phyloP scores from a whole-genome alignment of 306 rosid species.

The Sechiopsis laciniata region DNA sequence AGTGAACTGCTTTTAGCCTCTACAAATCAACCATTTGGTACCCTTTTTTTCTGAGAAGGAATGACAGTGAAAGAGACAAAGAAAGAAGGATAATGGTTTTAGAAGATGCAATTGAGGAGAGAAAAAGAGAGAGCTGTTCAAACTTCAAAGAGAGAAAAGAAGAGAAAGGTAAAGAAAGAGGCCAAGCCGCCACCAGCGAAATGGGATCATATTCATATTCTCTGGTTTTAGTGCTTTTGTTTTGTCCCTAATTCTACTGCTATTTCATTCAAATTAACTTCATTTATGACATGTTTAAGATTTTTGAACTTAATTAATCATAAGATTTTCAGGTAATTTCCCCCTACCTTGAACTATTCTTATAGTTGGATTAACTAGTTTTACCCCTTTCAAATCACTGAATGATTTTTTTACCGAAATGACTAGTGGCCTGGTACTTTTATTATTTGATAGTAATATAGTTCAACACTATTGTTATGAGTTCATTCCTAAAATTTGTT shows the following conservation, averaged over 20 bases:
- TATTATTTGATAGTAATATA: too few relatives aligned
- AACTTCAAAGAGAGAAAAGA: slow-evolving; percentile 12
- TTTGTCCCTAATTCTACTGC: neutral
- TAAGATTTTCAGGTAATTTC: too few relatives aligned
- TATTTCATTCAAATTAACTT: neutral
- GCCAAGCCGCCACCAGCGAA: neutral
- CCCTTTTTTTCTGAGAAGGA: slow-evolving; percentile 33
- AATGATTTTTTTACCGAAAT: too few relatives aligned
- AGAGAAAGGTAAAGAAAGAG: neutral
- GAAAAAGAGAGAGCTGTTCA: neutral
- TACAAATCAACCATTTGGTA: slow-evolving; percentile 26
- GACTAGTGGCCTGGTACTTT: too few relatives aligned
- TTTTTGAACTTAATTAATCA: too few relatives aligned
- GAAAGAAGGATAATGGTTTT: slow-evolving; percentile 25
- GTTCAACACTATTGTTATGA: too few relatives aligned
- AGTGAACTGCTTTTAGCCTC: slow-evolving; percentile 28
- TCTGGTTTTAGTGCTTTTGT: neutral
- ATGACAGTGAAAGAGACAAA: slow-evolving; percentile 35
- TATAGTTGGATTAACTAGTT: too few relatives aligned
- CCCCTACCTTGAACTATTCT: too few relatives aligned
- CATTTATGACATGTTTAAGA: too few relatives aligned
- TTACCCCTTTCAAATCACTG: too few relatives aligned
- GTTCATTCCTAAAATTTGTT: too few relatives aligned
- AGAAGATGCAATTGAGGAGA: slow-evolving; percentile 28
- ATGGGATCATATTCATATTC: neutral